Evolutionary conservation across 208 protist genomes (phyloP).

Genomic region (Leptomonas seymouri): DNA sequence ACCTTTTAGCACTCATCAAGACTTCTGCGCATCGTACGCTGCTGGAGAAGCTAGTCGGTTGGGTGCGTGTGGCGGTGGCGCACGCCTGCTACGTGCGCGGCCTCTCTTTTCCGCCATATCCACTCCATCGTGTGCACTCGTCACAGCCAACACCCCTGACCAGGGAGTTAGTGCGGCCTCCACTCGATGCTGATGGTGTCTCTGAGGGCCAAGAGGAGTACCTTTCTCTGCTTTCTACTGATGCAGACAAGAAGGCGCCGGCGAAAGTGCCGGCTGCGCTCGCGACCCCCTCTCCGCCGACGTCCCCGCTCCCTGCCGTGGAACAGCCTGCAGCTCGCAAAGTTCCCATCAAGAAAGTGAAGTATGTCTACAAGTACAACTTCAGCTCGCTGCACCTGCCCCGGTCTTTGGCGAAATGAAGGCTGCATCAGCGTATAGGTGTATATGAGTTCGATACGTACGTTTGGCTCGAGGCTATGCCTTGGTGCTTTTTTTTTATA

Average conservation of each 20-base stretch:
- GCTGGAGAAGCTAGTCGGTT: conserved; percentile 6
- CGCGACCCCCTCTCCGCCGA: background rate
- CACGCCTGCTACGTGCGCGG: conserved; percentile 13
- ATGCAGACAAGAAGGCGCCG: background rate
- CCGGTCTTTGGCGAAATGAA: conserved; percentile 10
- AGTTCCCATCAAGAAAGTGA: conserved; percentile 7
- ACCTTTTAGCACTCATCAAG: conserved; percentile 24
- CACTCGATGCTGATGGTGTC: background rate
- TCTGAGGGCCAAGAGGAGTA: background rate
- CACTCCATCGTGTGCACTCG: conserved; percentile 19
- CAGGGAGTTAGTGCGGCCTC: background rate
- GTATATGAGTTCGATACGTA: too few species aligned
- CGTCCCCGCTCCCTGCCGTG: background rate
- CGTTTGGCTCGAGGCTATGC: too few species aligned
- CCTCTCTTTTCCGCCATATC: conserved; percentile 11
- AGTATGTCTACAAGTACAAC: conserved; percentile 37
- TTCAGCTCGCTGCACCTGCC: conserved; percentile 22
- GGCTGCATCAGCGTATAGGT: too few species aligned
- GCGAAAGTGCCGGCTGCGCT: background rate
- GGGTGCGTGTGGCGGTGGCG: conserved; percentile 17
- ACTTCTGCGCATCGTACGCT: background rate
- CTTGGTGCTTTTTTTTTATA: too few species aligned
- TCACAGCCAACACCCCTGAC: conserved; percentile 15
- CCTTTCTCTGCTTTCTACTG: background rate
- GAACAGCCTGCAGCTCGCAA: background rate